Evolutionary conservation across 192 early-diverging fungal genomes (phyloP).

Genomic region (Funneliformis geosporum): DNA sequence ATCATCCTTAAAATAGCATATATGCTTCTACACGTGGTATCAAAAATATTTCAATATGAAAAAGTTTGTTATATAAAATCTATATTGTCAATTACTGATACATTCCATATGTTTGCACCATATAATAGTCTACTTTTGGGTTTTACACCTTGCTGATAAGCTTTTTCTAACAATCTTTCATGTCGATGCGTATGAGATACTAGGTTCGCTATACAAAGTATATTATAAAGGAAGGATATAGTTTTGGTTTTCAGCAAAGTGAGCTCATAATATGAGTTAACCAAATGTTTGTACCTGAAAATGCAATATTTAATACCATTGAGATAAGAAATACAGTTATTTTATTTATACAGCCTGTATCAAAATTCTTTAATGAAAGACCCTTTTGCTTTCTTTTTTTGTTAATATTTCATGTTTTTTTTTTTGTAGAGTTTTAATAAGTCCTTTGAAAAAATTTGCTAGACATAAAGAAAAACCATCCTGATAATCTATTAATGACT

Average conservation of each 20-base stretch:
- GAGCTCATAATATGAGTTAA: slow-evolving; percentile 13
- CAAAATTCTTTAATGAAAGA: neutral
- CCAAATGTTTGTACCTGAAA: neutral
- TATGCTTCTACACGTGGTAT: neutral
- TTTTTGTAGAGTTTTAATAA: slow-evolving; percentile 7
- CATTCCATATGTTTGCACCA: neutral
- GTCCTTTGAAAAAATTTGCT: slow-evolving; percentile 7
- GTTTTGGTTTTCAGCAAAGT: slow-evolving; percentile 4
- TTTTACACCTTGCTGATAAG: neutral
- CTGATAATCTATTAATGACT: neutral
- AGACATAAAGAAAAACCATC: neutral
- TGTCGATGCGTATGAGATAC: neutral
- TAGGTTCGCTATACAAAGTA: slow-evolving; percentile 2
- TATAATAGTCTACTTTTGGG: neutral
- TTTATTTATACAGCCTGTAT: neutral
- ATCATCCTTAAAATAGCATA: slow-evolving; percentile 22
- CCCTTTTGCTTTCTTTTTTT: slow-evolving; percentile 4
- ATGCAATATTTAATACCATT: slow-evolving; percentile 19
- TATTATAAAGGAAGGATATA: neutral
- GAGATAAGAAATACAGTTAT: slow-evolving; percentile 8
- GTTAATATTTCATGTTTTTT: slow-evolving; percentile 8
- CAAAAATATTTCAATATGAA: slow-evolving; percentile 16
- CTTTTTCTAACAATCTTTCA: slow-evolving; percentile 15
- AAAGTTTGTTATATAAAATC: slow-evolving; percentile 17
- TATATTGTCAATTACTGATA: slow-evolving; percentile 20